These are phyloP conservation scores for Gillenia trifoliata DNA, from an alignment of 306 rosid species.

Conservation along the genomic window DNA sequence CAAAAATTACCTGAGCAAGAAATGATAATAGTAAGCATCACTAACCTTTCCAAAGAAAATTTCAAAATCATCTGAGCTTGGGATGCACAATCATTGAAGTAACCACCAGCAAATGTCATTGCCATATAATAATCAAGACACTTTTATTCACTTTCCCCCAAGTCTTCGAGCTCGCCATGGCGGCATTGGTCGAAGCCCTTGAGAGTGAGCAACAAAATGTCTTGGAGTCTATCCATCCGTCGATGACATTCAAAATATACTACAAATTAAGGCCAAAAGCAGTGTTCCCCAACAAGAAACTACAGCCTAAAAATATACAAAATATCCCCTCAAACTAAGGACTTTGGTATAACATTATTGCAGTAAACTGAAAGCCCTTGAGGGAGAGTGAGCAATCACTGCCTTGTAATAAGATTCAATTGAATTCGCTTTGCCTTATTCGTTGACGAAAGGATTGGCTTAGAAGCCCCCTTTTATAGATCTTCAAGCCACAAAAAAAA, in stretches of 20 bases:
- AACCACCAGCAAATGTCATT: not conserved
- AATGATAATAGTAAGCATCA: not conserved
- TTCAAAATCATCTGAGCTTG: not conserved
- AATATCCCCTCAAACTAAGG: not conserved
- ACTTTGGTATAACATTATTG: not conserved
- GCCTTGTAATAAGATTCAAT: conserved; percentile 2
- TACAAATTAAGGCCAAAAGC: not conserved
- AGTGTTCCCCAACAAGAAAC: not conserved
- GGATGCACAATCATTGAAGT: not conserved
- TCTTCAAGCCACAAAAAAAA: conserved; percentile 3
- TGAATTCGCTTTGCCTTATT: not conserved
- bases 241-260: not conserved
- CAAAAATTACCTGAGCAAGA: not conserved
- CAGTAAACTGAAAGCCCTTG: not conserved
- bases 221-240: not conserved
- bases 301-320: not conserved
- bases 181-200: conserved; percentile 14
- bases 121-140: not conserved
- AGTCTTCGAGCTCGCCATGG: not conserved
- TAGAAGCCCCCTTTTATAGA: conserved; percentile 21
- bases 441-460: conserved; percentile 21
- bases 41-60: not conserved
- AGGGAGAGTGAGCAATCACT: not conserved
- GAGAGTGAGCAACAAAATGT: conserved; percentile 14
- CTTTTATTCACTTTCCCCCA: not conserved